Percentiles rank a stretch among this genome's conserved stretches.
Evolutionary conservation across 106 monocot genomes (phyloP).

Genomic region (Apostasia shenzhenica): DNA sequence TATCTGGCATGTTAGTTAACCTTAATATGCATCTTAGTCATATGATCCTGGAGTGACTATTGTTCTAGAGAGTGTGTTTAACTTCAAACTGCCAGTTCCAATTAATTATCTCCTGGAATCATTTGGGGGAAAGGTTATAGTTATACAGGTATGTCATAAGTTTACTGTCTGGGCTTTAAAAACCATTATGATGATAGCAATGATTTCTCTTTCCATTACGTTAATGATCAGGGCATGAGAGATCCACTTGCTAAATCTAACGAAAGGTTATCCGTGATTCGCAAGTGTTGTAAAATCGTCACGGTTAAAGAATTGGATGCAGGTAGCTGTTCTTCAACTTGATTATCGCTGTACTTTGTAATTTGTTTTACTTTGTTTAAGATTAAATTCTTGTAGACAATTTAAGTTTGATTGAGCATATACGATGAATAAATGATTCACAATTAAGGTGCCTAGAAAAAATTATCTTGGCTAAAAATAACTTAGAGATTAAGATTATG

Average conservation of each 20-base stretch:
- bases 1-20: conserved; percentile 1
- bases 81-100: conserved; percentile 65
- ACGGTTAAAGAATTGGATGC: conserved; percentile 74
- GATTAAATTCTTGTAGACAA: no score
- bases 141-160: conserved; percentile 55
- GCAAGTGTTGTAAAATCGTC: conserved; percentile 56
- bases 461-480: no score
- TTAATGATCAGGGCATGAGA: conserved; percentile 53
- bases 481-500: no score
- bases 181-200: no score
- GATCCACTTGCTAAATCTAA: conserved; percentile 74
- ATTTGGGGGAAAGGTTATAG: conserved; percentile 61
- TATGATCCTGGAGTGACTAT: conserved; percentile 82
- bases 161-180: not conserved
- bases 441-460: no score
- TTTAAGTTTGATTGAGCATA: no score
- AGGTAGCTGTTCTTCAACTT: conserved; percentile 33
- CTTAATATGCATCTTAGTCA: conserved; percentile 59
- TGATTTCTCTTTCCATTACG: not conserved
- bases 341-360: no score
- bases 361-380: no score
- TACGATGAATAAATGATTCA: no score
- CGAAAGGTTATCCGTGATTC: conserved; percentile 49
- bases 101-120: conserved; percentile 77
- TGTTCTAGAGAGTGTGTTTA: conserved; percentile 68